Evolutionary conservation across 129 eudicot genomes (phyloP).

Genomic region (Kitagawia praeruptora): DNA sequence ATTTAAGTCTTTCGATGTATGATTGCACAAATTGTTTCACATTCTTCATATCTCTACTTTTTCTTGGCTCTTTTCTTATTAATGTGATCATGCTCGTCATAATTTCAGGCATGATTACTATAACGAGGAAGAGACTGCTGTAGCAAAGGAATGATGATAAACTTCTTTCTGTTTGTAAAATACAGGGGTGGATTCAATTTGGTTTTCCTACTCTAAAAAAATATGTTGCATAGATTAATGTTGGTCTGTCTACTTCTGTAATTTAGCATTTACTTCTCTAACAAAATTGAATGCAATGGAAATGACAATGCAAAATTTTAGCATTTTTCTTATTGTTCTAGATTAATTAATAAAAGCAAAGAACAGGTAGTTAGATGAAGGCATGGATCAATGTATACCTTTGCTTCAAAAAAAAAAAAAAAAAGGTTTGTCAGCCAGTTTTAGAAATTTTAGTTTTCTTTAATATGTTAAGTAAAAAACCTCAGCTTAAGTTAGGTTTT

Average conservation of each 20-base stretch:
- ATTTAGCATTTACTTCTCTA: too few relatives aligned
- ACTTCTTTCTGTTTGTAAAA: slow-evolving; percentile 10
- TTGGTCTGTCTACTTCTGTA: background rate
- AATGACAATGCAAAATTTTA: too few relatives aligned
- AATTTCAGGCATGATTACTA: slow-evolving; percentile 70
- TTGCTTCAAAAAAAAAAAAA: too few relatives aligned
- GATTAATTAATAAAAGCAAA: too few relatives aligned
- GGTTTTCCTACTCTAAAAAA: background rate
- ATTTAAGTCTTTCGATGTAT: background rate
- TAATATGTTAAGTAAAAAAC: too few relatives aligned
- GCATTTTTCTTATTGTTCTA: too few relatives aligned
- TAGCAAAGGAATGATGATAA: slow-evolving; percentile 55
- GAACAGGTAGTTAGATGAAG: too few relatives aligned
- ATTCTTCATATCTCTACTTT: background rate
- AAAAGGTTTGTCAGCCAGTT: too few relatives aligned
- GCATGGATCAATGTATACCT: too few relatives aligned
- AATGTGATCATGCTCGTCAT: background rate
- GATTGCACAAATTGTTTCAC: background rate
- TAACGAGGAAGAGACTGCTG: slow-evolving; percentile 40
- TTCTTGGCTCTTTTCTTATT: background rate
- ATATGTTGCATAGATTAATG: background rate
- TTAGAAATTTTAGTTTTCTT: too few relatives aligned
- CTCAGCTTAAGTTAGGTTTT: too few relatives aligned
- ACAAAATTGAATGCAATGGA: too few relatives aligned
- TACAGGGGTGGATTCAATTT: slow-evolving; percentile 6